Base-by-base conservation (phyloP, 2,329 filamentous ascomycete species). In the Ascochyta pisi region DNA sequence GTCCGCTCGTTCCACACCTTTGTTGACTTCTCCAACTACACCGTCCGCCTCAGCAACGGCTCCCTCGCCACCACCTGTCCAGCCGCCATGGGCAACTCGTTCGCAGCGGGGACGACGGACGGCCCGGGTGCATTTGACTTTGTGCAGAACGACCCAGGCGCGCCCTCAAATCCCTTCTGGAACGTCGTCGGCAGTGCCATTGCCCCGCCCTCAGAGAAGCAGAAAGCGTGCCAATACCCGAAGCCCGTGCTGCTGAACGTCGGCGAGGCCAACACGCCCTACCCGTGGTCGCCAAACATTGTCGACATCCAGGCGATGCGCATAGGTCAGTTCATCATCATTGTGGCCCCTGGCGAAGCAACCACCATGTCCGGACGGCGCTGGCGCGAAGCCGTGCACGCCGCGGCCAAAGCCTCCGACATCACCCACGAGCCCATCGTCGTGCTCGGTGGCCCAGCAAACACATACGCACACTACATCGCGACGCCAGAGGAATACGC, bases 41-140 rank as follows among this genome's bases (percentile, higher is more conserved):
- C 82, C 0, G 96, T 97, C 69, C 75, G 79, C 3, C 85, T 93
- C 1, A 83, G 88, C 0, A 92, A 96, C 64, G 90, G 90, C 41
- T 86, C 85, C 3, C 77, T 77, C 27, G 90, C 87, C 6, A 81
- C 78, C 45, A 96, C 93, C 0, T 98, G 94, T 66, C 89, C 92
- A 3, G 93, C 93, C 0, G 92, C 92, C 0, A 79, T 98, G 57
- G 94, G 94, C 6, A 96, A 95, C 72, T 93, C 90, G 0, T 98
- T 98, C 71, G 94, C 94, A 0, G 94, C 91, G 1, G 94, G 94
- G 10, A 98, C 94, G 0, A 91, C 91, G 0, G 94, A 98, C 73
- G 92, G 94, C 6, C 93, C 94, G 0, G 94, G 94, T 0, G 87
- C 87, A 0, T 96, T 96, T 68, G 94, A 98, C 76, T 97, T 98